Evolutionary conservation across 1,284 basidiomycete genomes (phyloP), one percentile per base, ranked within the genome.

Genomic region (Ustilago vetiveriae): DNA sequence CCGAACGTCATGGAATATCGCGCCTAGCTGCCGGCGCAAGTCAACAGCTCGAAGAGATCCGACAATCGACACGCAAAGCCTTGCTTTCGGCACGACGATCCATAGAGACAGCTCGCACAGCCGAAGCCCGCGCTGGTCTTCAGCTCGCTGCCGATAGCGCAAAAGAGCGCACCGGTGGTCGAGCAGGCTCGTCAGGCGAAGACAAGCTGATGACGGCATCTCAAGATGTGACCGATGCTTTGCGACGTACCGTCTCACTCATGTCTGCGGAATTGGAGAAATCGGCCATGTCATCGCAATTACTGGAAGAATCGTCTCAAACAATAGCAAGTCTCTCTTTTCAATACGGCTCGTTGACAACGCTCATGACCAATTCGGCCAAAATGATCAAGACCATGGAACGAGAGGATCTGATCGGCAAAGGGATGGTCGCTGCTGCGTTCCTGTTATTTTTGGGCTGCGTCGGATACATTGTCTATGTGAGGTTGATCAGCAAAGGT

Each of bases 331-430:
- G 66, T 14, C 57, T 80, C 13, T 66, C 67, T 14, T 40, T 68
- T n/a, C 60, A 76, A 48, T 82, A 82, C 52, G 69, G 68, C 5
- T 74, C 74, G 13, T 74, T 82, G 29, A 51, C 55, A 23, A 64
- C 73, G 11, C 52, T 82, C 24, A 64, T 82, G 58, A 49, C 56
- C 17, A 74, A 76, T 38, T 80, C 78, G n/a, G 64, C 57, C 10
- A 51, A 65, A 13, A 53, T 82, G 37, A 77, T 82, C 62, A 68
- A 67, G 42, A 75, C 76, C 36, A 80, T 82, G 79, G 79, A 82
- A 57, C 49, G 79, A 6, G 72, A 73, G 13, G 80, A 82, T 57
- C 48, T 78, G 35, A 58, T 65, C 21, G 79, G 80, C 30, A 62
- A 68, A 22, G 57, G 53, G 14, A 70, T 80, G 52, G 60, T 82